Percentiles rank a stretch among this genome's conserved stretches.
These are phyloP conservation scores for Potentilla sterilis DNA, from an alignment of 306 rosid species.

Conservation along the genomic window DNA sequence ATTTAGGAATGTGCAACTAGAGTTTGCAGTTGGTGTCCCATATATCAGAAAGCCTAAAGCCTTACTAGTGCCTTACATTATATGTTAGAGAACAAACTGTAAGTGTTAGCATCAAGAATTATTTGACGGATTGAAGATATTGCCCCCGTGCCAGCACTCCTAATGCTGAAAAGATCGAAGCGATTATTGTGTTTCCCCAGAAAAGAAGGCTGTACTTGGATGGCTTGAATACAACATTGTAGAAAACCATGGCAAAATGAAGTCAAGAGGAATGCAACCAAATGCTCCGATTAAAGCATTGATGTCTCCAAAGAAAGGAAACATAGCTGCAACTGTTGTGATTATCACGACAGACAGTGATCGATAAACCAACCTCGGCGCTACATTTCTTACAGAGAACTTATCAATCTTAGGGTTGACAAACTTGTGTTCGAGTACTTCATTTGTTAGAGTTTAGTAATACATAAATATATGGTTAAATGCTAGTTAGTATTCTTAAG, in stretches of 20 bases:
- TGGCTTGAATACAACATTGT: constrained; percentile 72
- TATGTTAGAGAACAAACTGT: constrained; percentile 52
- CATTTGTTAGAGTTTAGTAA: constrained; percentile 85
- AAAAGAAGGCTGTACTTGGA: constrained; percentile 46
- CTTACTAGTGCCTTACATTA: neutral
- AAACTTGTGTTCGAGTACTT: constrained; percentile 54
- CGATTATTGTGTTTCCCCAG: constrained; percentile 61
- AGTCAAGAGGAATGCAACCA: constrained; percentile 75
- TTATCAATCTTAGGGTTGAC: constrained; percentile 54
- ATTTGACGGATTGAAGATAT: constrained; percentile 71
- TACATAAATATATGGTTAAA: too few species aligned
- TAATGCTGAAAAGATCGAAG: constrained; percentile 44
- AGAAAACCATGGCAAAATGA: constrained; percentile 83
- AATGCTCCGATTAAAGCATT: constrained; percentile 78
- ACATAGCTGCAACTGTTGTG: constrained; percentile 64
- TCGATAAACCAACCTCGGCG: constrained; percentile 57
- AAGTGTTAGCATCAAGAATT: constrained; percentile 61
- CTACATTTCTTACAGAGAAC: constrained; percentile 54
- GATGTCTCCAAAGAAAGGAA: constrained; percentile 81
- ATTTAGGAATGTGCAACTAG: too few species aligned
- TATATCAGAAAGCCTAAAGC: too few species aligned
- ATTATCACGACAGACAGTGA: constrained; percentile 59
- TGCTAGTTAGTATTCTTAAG: too few species aligned
- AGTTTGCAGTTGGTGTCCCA: too few species aligned
- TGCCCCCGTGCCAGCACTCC: constrained; percentile 45